A percentile compares a stretch with the other conserved stretches of the same genome.
phyloP scores from a whole-genome alignment of 345 rosid genomes.

The Psidium friedrichsthalianum region DNA sequence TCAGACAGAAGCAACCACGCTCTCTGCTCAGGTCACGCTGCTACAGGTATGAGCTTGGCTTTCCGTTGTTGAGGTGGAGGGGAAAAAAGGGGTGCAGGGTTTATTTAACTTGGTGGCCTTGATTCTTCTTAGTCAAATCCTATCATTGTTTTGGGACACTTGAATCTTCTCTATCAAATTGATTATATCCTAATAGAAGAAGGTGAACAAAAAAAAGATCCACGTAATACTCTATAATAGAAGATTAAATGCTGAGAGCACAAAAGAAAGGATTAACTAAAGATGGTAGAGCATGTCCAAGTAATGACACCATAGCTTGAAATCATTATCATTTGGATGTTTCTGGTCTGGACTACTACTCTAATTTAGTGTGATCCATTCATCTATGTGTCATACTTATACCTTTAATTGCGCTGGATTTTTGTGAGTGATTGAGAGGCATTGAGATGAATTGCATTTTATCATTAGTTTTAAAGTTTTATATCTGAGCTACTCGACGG shows the following conservation, averaged over 20 bases:
- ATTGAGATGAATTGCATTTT: background rate
- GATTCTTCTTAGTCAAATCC: background rate
- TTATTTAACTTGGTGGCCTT: background rate
- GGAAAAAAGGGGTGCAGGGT: background rate
- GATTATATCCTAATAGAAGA: background rate
- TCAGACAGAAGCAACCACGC: constrained; percentile 91
- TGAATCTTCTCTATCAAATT: background rate
- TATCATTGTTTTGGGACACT: background rate
- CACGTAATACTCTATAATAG: background rate
- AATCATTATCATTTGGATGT: background rate
- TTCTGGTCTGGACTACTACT: background rate
- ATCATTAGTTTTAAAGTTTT: background rate
- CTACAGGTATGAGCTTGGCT: constrained; percentile 44
- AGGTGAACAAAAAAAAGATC: background rate
- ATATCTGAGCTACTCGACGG: background rate
- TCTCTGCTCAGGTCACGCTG: constrained; percentile 94
- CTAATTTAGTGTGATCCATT: background rate
- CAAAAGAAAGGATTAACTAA: background rate
- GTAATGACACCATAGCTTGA: background rate
- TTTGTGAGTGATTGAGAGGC: background rate
- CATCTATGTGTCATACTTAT: background rate
- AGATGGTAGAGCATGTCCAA: background rate
- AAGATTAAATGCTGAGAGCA: background rate
- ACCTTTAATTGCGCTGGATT: background rate
- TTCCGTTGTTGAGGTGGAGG: background rate